Evolutionary conservation across 1,284 basidiomycete genomes (phyloP), one percentile per base, ranked within the genome.

Genomic region (Mycena sp.): DNA sequence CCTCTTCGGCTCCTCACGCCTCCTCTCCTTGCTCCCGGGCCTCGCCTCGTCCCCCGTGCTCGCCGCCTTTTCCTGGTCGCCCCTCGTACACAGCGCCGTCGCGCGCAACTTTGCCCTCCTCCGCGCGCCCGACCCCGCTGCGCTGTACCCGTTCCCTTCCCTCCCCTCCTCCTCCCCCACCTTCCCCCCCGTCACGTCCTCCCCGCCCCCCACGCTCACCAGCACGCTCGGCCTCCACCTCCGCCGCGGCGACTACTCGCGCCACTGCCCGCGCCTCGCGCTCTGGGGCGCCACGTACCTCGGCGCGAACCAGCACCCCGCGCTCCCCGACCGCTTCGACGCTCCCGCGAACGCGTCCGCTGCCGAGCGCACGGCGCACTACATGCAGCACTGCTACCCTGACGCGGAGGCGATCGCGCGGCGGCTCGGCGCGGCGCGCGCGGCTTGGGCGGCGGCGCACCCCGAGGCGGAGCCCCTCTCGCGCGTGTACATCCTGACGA

Each of bases 151-250:
- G n/a, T 54, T 61, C 41, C 30, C 63, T 40, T n/a, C n/a, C n/a
- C 51, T 68, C 59, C 48, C 68, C 65, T 61, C 67, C 64, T 29
- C 75, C 59, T 67, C 70, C 52, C 6, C 44, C 28, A 58, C 64
- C 29, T 35, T 41, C 23, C 56, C 63, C 23, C 7, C 52, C 48
- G 67, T 68, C 58, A n/a, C 44, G 32, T 9, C 69, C 45, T 70
- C 71, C 19, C 48, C 32, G 32, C 32, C 9, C 32, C 32, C 32
- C 32, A 72, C 74, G 21, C 72, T 84, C 29, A 71, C 79, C 5
- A 87, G 86, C 1, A 77, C 91, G 16, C 75, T 91, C 29, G 89
- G 87, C 0, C 69, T 92, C 12, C 90, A 92, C 69, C 76, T 91
- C 49, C 84, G 90, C 0, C 79, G 88, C 2, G 90, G 90, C 10